Evolutionary conservation across 108 stramenopile species (phyloP), one percentile per base, ranked within the genome.

Genomic region (Pseudonitzschia pungens): DNA sequence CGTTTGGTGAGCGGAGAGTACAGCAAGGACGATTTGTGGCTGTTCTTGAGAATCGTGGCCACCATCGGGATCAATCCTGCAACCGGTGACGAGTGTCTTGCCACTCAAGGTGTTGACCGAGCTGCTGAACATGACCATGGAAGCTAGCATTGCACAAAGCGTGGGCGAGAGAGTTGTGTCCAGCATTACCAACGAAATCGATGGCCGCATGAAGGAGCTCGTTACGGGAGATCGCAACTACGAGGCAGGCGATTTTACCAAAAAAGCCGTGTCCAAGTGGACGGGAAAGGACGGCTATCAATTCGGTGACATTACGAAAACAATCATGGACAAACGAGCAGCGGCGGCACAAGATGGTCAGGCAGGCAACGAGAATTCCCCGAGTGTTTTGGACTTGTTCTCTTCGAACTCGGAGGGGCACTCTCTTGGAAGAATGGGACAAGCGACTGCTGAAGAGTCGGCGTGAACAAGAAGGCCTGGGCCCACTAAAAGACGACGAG

Each of bases 271-370:
- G 4, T 21, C 70, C 18, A 70, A 81, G 54, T 85, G 83, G 36
- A 89, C 86, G 18, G 90, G 87, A 40, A 91, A 93, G 55, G 89
- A 89, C 21, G 54, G 58, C 0, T 84, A 83, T 65, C 42, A 87
- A 56, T 88, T 91, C 77, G 92, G 92, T 21, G 92, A 93, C 69
- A 77, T 91, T 0, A 88, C 87, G 10, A 88, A 86, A 54, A 89
- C 44, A 26, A 22, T 48, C 42, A 12, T 48, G 18, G 44, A 36
- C 8, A 67, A 50, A 50, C n/a, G 10, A 14, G 28, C 31, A 26
- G 66, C 42, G 36, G 22, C 33, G 22, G 7, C 40, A 65, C 32
- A 48, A 48, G 16, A 67, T 4, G 24, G 41, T 21, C 8, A 27
- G 6, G 28, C 42, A 15, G 21, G n/a, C 26, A 27, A 33, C 12